Evolutionary conservation across 129 eudicot species (phyloP).

Genomic region (Apium graveolens): DNA sequence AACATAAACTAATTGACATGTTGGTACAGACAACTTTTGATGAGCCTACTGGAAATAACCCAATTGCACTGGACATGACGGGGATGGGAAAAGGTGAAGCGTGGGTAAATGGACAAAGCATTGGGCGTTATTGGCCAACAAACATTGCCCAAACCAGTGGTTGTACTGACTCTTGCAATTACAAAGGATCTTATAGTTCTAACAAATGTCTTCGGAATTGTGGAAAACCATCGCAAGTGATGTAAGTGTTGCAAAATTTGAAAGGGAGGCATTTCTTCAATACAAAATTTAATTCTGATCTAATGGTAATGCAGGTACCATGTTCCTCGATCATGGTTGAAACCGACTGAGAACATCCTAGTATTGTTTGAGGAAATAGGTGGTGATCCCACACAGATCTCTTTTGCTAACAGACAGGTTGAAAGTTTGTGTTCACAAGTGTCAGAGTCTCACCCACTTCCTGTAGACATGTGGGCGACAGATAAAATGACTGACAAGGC

Average conservation of each 20-base stretch:
- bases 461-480: constrained; percentile 62
- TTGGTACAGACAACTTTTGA: constrained; percentile 55
- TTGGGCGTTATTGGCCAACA: constrained; percentile 96
- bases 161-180: constrained; percentile 57
- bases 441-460: constrained; percentile 63
- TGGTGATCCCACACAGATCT: constrained; percentile 69
- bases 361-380: constrained; percentile 84
- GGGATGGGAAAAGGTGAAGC: constrained; percentile 96
- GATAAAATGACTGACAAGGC: constrained; percentile 28
- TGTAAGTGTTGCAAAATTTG: constrained; percentile 41
- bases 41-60: constrained; percentile 67
- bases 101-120: constrained; percentile 93
- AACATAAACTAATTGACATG: constrained; percentile 4
- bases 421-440: constrained; percentile 67
- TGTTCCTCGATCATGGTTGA: constrained; percentile 85
- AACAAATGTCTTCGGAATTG: constrained; percentile 75
- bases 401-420: constrained; percentile 48
- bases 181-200: constrained; percentile 52
- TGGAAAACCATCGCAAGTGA: constrained; percentile 75
- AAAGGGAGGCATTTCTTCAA: not conserved
- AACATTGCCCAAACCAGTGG: constrained; percentile 48
- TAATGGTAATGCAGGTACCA: constrained; percentile 52
- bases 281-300: not conserved
- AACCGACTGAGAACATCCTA: constrained; percentile 53
- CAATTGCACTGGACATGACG: constrained; percentile 69